A percentile compares a stretch with the other conserved stretches of the same genome.
Conservation (phyloP, 2,329 filamentous ascomycete genomes). For the Berkeleyomyces basicola region DNA sequence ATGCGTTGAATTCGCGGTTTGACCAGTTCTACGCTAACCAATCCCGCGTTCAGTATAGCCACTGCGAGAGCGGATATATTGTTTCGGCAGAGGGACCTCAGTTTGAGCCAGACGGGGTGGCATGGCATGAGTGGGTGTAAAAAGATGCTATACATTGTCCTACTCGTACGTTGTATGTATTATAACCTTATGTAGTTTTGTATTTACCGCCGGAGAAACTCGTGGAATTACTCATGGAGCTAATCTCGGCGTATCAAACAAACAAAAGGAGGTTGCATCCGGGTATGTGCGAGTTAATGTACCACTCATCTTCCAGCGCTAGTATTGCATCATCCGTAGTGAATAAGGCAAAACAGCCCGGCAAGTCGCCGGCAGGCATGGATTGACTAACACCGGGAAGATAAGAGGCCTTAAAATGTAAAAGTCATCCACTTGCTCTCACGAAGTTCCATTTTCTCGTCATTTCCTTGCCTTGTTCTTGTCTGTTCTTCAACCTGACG, state of each 20-base stretch:
- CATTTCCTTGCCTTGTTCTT: neutral
- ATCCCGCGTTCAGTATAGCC: conserved; percentile 31
- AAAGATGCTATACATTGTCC: neutral
- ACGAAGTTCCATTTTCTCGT: neutral
- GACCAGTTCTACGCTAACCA: conserved; percentile 36
- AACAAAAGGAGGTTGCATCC: neutral
- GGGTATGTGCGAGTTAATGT: neutral
- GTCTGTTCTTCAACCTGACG: neutral
- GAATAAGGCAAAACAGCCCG: neutral
- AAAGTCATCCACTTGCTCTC: neutral
- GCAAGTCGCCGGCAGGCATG: neutral
- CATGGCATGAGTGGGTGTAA: conserved; percentile 19
- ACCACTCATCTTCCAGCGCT: neutral
- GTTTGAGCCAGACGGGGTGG: conserved; percentile 18
- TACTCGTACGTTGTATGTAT: neutral
- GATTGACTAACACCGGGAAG: neutral
- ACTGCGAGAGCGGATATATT: conserved; percentile 40
- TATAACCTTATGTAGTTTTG: neutral
- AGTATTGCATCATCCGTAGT: neutral
- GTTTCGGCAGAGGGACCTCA: conserved; percentile 37
- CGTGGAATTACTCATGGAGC: neutral
- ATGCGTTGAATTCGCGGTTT: conserved; percentile 31
- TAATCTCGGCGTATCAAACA: neutral
- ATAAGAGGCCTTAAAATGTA: neutral
- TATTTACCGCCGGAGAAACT: too few relatives aligned